Percentiles rank a stretch among this genome's conserved stretches.
phyloP scores from a whole-genome alignment of 306 rosid species.

The Cucumis melo region DNA sequence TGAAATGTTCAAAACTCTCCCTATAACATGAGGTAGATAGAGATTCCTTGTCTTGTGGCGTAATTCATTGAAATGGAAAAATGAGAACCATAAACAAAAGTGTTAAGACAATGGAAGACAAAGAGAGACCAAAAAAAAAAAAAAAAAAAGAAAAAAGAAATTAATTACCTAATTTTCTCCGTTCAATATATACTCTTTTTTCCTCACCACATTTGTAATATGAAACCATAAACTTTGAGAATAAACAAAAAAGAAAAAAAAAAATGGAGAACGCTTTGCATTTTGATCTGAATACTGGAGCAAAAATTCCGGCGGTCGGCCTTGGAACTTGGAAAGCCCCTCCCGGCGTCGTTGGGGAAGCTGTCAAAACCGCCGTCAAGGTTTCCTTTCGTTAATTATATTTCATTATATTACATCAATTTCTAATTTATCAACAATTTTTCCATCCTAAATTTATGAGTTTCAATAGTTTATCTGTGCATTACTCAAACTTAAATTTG shows the following conservation, averaged over 20 bases:
- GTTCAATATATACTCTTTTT: not conserved
- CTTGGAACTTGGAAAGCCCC: slow-evolving; percentile 41
- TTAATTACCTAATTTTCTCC: not conserved
- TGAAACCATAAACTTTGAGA: not conserved
- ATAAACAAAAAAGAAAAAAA: not conserved
- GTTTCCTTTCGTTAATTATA: slow-evolving; percentile 1
- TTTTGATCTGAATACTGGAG: slow-evolving; percentile 42
- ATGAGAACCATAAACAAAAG: not conserved
- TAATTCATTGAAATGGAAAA: not conserved
- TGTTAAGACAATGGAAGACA: not conserved
- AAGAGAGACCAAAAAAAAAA: not conserved
- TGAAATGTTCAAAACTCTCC: no score
- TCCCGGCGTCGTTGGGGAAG: slow-evolving; percentile 25
- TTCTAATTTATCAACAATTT: no score
- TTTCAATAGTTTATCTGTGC: no score
- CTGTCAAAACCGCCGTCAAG: slow-evolving; percentile 41
- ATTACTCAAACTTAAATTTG: no score
- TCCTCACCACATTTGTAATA: not conserved
- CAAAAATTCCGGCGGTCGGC: slow-evolving; percentile 38
- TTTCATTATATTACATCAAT: no score
- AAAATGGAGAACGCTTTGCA: not conserved
- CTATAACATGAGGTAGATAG: no score
- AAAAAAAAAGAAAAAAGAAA: not conserved
- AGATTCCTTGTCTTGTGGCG: not conserved
- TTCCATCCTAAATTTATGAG: no score